These are phyloP conservation scores for Sclerotinia nivalis DNA, from an alignment of 2,329 filamentous ascomycete genomes.

Conservation along the genomic window DNA sequence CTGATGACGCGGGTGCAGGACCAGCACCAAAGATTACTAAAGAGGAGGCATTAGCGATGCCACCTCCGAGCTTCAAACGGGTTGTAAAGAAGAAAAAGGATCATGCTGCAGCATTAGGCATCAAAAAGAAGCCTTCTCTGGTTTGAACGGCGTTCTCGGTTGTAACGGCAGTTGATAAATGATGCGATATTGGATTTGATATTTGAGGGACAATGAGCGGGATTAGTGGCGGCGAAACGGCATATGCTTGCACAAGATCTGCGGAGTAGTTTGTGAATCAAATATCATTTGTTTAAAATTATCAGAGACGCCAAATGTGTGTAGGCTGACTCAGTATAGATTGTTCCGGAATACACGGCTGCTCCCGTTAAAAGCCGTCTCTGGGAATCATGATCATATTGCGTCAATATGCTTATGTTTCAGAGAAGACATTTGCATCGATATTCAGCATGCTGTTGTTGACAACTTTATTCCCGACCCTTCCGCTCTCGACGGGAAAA, in stretches of 20 bases:
- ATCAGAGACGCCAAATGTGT: background rate
- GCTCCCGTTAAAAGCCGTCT: background rate
- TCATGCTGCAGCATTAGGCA: constrained; percentile 70
- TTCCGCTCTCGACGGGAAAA: constrained; percentile 1
- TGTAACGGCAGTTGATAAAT: background rate
- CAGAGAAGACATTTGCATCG: background rate
- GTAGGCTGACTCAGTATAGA: background rate
- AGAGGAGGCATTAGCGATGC: constrained; percentile 45
- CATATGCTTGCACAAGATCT: background rate
- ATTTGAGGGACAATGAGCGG: background rate
- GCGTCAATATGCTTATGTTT: background rate
- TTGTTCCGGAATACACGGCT: background rate
- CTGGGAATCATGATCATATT: background rate
- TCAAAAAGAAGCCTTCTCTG: constrained; percentile 77
- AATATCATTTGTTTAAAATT: background rate
- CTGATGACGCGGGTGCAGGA: constrained; percentile 37
- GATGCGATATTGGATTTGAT: background rate
- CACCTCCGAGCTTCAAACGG: constrained; percentile 70
- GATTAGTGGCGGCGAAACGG: background rate
- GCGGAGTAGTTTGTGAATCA: background rate
- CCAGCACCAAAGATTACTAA: constrained; percentile 43
- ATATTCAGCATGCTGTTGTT: background rate
- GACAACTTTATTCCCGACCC: background rate
- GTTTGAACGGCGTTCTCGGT: constrained; percentile 43
- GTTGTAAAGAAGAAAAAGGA: constrained; percentile 87